Percentiles rank a stretch among this genome's conserved stretches.
phyloP scores from a whole-genome alignment of 306 rosid genomes.

The Acacia crassicarpa region DNA sequence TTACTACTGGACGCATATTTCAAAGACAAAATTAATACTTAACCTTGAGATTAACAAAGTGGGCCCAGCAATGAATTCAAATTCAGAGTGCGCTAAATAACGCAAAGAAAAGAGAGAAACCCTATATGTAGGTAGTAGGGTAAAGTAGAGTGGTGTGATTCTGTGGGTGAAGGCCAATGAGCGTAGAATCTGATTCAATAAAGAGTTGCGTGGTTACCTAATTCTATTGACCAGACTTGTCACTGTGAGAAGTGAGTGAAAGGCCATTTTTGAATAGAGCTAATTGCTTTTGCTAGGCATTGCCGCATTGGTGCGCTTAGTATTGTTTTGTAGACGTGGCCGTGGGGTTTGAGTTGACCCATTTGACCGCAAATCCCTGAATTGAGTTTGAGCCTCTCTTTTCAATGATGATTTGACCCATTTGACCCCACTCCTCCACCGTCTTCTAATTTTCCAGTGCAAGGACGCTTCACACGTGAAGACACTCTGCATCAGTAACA shows the following conservation, averaged over 20 bases:
- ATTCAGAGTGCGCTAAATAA: not conserved
- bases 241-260: not conserved
- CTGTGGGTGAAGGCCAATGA: not conserved
- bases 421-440: not conserved
- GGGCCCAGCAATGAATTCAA: not conserved
- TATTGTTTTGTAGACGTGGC: not conserved
- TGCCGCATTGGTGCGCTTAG: not conserved
- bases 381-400: not conserved
- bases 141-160: not conserved
- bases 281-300: constrained; percentile 20
- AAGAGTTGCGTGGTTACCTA: constrained; percentile 15
- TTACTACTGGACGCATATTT: too few relatives aligned
- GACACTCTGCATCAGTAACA: too few relatives aligned
- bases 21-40: too few relatives aligned
- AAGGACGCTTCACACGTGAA: too few relatives aligned
- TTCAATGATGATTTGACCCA: not conserved
- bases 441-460: not conserved
- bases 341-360: not conserved
- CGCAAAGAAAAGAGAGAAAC: not conserved
- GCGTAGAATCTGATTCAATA: constrained; percentile 34
- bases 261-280: not conserved
- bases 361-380: not conserved
- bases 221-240: not conserved
- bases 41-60: not conserved
- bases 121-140: not conserved